Conservation (phyloP, 805 yeast genomes). For the Torulaspora gathmanii region DNA sequence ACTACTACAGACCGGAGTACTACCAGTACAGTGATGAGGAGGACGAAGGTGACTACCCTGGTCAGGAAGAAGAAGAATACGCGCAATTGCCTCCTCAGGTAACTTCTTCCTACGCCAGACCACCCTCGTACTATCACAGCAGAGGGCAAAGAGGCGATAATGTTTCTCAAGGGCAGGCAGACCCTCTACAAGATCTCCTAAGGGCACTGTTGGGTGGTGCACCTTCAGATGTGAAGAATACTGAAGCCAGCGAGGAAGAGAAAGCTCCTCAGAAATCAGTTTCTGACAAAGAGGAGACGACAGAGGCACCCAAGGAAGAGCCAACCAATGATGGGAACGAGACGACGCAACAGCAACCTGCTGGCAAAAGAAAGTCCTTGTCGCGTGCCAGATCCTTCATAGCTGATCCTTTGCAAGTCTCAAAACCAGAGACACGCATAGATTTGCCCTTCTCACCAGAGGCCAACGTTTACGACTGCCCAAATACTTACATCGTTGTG, state of each 20-base stretch:
- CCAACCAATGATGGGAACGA: background rate
- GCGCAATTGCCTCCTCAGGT: background rate
- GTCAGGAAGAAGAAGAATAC: conserved; percentile 16
- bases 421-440: conserved; percentile 41
- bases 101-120: conserved; percentile 37
- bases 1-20: conserved; percentile 33
- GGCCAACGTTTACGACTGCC: conserved; percentile 52
- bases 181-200: conserved; percentile 19
- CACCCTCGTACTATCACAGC: conserved; percentile 26
- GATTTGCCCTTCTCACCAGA: conserved; percentile 54
- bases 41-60: conserved; percentile 25
- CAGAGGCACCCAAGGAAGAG: background rate
- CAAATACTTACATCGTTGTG: conserved; percentile 43
- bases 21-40: conserved; percentile 29
- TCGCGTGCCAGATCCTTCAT: conserved; percentile 31
- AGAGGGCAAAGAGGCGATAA: conserved; percentile 11
- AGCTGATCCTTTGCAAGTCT: conserved; percentile 42
- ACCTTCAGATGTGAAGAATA: conserved; percentile 1
- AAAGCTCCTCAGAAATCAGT: conserved; percentile 1
- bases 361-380: conserved; percentile 10
- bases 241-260: conserved; percentile 2
- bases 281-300: conserved; percentile 1
- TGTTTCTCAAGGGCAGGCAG: conserved; percentile 5
- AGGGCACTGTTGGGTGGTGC: conserved; percentile 27
- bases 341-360: background rate